Percentiles rank a stretch among this genome's conserved stretches.
Evolutionary conservation across 495 filamentous ascomycete genomes (phyloP).

Genomic region (Hyaloscypha bicolor): DNA sequence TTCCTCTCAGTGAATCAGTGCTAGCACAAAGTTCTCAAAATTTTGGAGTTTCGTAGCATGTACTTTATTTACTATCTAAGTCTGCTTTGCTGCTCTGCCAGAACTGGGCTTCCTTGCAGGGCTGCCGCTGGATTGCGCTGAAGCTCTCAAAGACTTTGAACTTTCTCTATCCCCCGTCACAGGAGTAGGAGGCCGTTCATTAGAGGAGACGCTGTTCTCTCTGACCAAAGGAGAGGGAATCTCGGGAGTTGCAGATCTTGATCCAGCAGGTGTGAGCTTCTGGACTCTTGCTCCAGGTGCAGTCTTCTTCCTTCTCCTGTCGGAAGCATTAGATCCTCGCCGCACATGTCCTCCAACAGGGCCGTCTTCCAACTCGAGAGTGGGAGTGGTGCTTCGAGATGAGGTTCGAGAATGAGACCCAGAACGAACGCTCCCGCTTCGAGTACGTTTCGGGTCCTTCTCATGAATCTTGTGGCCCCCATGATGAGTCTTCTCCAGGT

Average conservation of each 20-base stretch:
- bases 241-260: conserved; percentile 53
- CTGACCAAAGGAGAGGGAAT: conserved; percentile 50
- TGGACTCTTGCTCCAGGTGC: conserved; percentile 11
- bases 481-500: conserved; percentile 40
- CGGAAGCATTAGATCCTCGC: conserved; percentile 50
- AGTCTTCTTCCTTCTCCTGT: conserved; percentile 41
- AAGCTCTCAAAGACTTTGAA: conserved; percentile 15
- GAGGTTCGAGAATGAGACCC: conserved; percentile 50
- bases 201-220: conserved; percentile 44
- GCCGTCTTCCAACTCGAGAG: conserved; percentile 25
- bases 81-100: conserved; percentile 18
- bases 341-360: conserved; percentile 32
- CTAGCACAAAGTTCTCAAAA: too few relatives aligned
- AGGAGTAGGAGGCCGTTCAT: conserved; percentile 23
- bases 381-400: conserved; percentile 36
- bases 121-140: conserved; percentile 16
- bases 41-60: too few relatives aligned
- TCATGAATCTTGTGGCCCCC: conserved; percentile 28
- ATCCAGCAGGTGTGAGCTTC: conserved; percentile 37
- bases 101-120: conserved; percentile 16
- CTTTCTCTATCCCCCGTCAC: conserved; percentile 21
- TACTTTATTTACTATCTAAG: conserved; percentile 12
- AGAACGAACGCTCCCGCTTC: conserved; percentile 51
- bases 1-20: too few relatives aligned
- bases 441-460: conserved; percentile 44